phyloP scores from a whole-genome alignment of 164 flowering plant species.

The Vitis rupestris region DNA sequence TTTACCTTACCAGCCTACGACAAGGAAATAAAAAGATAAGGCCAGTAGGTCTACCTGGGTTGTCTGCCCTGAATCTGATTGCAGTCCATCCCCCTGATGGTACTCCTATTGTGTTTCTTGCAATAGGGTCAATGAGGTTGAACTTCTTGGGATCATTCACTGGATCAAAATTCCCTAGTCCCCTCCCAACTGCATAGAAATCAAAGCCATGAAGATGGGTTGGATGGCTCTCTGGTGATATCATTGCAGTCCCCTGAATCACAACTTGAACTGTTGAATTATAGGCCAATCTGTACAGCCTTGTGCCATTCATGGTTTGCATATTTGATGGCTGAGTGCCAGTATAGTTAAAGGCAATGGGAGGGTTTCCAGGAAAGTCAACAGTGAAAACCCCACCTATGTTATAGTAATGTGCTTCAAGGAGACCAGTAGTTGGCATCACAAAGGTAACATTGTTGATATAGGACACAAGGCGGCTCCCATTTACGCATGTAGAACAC shows the following conservation, averaged over 20 bases:
- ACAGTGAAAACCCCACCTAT: conserved; percentile 40
- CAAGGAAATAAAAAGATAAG: too few relatives aligned
- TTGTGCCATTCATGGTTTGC: conserved; percentile 41
- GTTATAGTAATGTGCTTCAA: conserved; percentile 45
- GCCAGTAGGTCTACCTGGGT: conserved; percentile 39
- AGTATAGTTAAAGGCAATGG: conserved; percentile 31
- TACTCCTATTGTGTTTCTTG: conserved; percentile 41
- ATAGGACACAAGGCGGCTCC: conserved; percentile 23
- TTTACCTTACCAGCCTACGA: too few relatives aligned
- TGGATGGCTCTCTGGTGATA: conserved; percentile 53
- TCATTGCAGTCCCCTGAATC: conserved; percentile 36
- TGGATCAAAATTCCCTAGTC: conserved; percentile 43
- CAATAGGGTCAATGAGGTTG: conserved; percentile 53
- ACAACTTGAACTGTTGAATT: conserved; percentile 46
- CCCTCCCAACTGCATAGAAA: conserved; percentile 42
- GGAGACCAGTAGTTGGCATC: conserved; percentile 38
- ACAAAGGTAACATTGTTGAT: conserved; percentile 43
- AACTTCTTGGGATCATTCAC: conserved; percentile 26
- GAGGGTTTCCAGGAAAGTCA: conserved; percentile 47
- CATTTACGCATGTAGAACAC: conserved; percentile 39
- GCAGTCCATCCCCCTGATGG: conserved; percentile 56
- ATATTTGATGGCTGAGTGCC: conserved; percentile 21
- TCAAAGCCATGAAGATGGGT: conserved; percentile 47
- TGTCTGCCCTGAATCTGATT: conserved; percentile 53
- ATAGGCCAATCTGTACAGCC: conserved; percentile 27